A percentile compares a stretch with the other conserved stretches of the same genome.
These are phyloP conservation scores for Didymella keratinophila DNA, from an alignment of 2,329 filamentous ascomycete genomes.

Conservation along the genomic window DNA sequence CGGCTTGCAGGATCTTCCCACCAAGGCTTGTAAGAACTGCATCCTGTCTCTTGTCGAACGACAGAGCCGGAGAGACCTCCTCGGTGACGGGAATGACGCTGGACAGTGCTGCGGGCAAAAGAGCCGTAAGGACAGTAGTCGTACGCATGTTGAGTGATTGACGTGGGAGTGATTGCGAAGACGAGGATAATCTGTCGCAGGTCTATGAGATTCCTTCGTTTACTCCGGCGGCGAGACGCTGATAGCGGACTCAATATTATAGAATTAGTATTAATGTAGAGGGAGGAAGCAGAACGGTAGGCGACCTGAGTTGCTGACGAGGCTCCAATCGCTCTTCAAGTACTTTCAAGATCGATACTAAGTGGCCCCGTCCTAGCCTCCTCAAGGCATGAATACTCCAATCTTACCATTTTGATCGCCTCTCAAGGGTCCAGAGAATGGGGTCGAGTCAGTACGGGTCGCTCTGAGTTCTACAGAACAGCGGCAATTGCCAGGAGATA, in stretches of 20 bases:
- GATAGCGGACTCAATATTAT: not conserved
- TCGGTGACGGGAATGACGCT: not conserved
- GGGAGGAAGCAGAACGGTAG: not conserved
- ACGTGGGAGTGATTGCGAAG: not conserved
- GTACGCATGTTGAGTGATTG: not conserved
- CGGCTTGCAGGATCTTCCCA: slow-evolving; percentile 31
- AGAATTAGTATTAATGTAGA: not conserved
- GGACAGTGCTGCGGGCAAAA: not conserved
- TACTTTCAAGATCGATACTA: not conserved
- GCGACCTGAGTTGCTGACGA: not conserved
- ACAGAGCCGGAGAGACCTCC: not conserved
- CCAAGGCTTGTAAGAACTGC: slow-evolving; percentile 13
- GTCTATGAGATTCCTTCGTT: not conserved
- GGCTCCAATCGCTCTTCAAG: not conserved
- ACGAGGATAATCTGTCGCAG: not conserved
- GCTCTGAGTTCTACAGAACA: not conserved
- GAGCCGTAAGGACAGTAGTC: not conserved
- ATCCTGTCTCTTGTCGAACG: not conserved
- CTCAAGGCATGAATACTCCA: not conserved
- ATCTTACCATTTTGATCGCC: not conserved
- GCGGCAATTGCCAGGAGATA: not conserved
- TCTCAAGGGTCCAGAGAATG: not conserved
- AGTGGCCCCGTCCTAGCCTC: not conserved
- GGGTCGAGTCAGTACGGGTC: not conserved
- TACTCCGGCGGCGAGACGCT: not conserved